Conservation (phyloP, 2,329 filamentous ascomycete genomes). For the Fusarium torreyae region DNA sequence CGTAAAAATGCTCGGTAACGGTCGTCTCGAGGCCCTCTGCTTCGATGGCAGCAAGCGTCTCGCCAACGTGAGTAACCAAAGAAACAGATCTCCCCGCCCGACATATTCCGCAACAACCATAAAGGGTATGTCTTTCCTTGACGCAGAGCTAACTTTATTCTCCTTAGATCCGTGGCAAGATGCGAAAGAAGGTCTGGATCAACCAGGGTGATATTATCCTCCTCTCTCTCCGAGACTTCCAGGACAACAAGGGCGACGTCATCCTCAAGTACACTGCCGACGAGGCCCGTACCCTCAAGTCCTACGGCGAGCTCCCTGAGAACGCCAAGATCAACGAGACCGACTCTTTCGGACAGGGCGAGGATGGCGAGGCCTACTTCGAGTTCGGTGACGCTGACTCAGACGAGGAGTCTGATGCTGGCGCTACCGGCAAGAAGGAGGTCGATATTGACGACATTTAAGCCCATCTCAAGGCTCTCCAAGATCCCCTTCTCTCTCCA, state of each 20-base stretch:
- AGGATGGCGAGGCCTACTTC: slow-evolving; percentile 96
- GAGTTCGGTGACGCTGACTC: slow-evolving; percentile 97
- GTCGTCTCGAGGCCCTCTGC: slow-evolving; percentile 91
- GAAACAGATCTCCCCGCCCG: slow-evolving; percentile 1
- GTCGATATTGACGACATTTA: slow-evolving; percentile 97
- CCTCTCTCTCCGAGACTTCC: slow-evolving; percentile 89
- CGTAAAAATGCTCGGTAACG: slow-evolving; percentile 96
- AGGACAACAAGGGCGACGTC: slow-evolving; percentile 96
- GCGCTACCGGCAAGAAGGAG: slow-evolving; percentile 77
- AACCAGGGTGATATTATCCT: slow-evolving; percentile 97
- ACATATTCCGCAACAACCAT: slow-evolving; percentile 1
- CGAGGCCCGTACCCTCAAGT: slow-evolving; percentile 94
- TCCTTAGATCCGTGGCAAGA: slow-evolving; percentile 83
- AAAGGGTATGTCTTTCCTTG: background rate
- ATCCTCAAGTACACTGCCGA: slow-evolving; percentile 97
- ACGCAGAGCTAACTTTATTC: slow-evolving; percentile 71
- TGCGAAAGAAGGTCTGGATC: slow-evolving; percentile 99
- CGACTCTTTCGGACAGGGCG: slow-evolving; percentile 92
- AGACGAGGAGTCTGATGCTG: slow-evolving; percentile 67
- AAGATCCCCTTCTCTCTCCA: slow-evolving; percentile 34
- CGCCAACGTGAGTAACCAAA: slow-evolving; percentile 56
- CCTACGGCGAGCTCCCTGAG: slow-evolving; percentile 97
- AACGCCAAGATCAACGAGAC: slow-evolving; percentile 99
- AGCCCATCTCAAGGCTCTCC: slow-evolving; percentile 46
- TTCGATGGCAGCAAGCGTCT: slow-evolving; percentile 81